Evolutionary conservation across 352 stramenopile species (phyloP), one percentile per base, ranked within the genome.

Genomic region (Phytophthora multivora): DNA sequence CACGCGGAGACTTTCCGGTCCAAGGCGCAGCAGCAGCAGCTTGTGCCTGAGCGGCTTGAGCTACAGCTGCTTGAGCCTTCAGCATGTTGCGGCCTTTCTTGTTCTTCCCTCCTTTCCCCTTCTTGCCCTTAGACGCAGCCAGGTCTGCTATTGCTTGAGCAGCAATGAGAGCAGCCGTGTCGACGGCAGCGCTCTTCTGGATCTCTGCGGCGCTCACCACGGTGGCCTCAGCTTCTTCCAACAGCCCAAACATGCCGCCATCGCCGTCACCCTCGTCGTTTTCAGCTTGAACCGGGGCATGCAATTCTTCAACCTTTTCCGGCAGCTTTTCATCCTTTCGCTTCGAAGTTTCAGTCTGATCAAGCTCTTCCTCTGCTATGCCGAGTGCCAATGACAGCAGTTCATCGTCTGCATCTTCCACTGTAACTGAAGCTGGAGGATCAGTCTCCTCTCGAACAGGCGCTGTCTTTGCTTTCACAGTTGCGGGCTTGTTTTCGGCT

Each of bases 1-100:
- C 81, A 28, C 94, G 77, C 3, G 95, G 93, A 3, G 89, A 97
- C 42, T 91, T 94, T 36, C 83, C 83, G 0, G 80, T 93, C 83
- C 83, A 93, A 2, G 68, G 11, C 3, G 65, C 26, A 6, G 57
- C 28, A 18, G 55, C 40, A 39, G 63, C 46, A 41, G 60, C 43
- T 41, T 65, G 55, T 2, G 64, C 41, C 19, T 70, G 54, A 33
- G 63, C 48, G 15, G 67, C 50, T 51, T 68, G 47, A 51, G 68
- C 51, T 25, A 55, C 58, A 1, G 56, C 59, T 3, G 67, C 57
- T 39, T 71, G 54, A 5, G 59, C 43, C 40, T 72, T 77, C 11
- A 80, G 26, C 43, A 75, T 39, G 25, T 68, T 67, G 11, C 57
- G 45, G 3, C 59, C 59, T 48, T 73, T 71, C 59, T 75, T 72